Evolutionary conservation across 306 rosid genomes (phyloP).

Genomic region (Notholithocarpus densiflorus): DNA sequence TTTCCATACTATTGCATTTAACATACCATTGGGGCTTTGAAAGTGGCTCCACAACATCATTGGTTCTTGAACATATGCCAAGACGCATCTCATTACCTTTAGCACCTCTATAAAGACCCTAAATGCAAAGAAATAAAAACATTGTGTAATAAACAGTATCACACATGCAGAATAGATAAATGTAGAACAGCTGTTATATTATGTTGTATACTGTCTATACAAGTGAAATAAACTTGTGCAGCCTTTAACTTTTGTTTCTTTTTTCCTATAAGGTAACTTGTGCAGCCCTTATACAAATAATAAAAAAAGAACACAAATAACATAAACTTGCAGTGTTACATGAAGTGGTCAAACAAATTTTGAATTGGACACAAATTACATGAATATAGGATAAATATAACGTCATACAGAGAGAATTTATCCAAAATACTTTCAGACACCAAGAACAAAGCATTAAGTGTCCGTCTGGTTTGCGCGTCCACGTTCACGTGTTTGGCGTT

Average conservation of each 20-base stretch:
- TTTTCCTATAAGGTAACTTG: no score
- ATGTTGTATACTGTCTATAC: no score
- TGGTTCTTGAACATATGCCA: constrained; percentile 86
- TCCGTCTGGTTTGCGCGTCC: no score
- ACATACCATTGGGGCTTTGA: constrained; percentile 95
- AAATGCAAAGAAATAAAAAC: constrained; percentile 20
- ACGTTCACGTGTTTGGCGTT: no score
- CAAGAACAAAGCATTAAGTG: no score
- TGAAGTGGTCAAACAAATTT: neutral
- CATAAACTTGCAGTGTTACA: neutral
- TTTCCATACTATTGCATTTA: constrained; percentile 60
- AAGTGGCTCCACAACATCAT: constrained; percentile 92
- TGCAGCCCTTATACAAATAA: neutral
- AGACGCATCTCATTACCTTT: constrained; percentile 92
- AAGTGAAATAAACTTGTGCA: neutral
- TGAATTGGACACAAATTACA: neutral
- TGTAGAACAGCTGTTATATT: neutral
- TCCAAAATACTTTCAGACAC: no score
- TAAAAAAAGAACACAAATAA: neutral
- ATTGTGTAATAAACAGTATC: neutral
- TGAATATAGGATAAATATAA: neutral
- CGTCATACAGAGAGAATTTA: neutral
- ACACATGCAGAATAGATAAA: neutral
- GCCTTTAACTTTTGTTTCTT: no score
- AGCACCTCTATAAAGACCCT: constrained; percentile 84